Base-by-base conservation (phyloP, 768 basidiomycete genomes). In the Lentinula lateritia region DNA sequence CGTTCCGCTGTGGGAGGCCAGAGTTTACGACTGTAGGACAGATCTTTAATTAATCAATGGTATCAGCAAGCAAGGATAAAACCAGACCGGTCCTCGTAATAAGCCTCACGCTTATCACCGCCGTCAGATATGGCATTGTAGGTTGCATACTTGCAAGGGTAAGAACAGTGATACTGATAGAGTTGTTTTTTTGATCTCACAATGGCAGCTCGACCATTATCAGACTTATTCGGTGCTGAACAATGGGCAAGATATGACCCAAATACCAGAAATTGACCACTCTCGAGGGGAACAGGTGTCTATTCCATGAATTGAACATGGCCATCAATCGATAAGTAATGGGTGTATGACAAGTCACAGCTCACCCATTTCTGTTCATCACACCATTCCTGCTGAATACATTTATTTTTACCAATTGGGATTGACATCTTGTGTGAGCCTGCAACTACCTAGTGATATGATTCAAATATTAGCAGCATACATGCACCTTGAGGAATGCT, bases 181-280 rank as follows among this genome's bases (percentile, higher is more conserved):
- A 8, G 4, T 8, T 48, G 16, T 28, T 23, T 0, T n/a, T 16
- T 8, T 10, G 20, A n/a, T 48, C 62, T 35, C 41, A 66, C 65
- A 6, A 66, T 66, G 7, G 63, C 65, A 32, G 65, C 65, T 36
- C 65, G 63, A 1, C 65, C 65, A 2, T 58, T 60, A 20, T 55
- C 52, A 7, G 63, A 62, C 2, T 50, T 36, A 18, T 66, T 66
- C 5, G 43, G 43, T 9, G 42, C 65, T 16, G 65, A 62, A n/a
- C 65, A 63, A 41, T 66, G 65, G 7, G 65, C 63, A n/a, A 66
- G 63, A 41, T 66, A 58, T 8, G 63, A 62, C 46, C 63, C 61
- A 32, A 66, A 66, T 10, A 66, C 18, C 13, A 66, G 61, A 38
- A 62, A 60, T 39, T 66, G 61, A 1, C 65, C 63, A 35, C 15